Evolutionary conservation across 1,284 basidiomycete genomes (phyloP).

Genomic region (Sphaerobolus stellatus): DNA sequence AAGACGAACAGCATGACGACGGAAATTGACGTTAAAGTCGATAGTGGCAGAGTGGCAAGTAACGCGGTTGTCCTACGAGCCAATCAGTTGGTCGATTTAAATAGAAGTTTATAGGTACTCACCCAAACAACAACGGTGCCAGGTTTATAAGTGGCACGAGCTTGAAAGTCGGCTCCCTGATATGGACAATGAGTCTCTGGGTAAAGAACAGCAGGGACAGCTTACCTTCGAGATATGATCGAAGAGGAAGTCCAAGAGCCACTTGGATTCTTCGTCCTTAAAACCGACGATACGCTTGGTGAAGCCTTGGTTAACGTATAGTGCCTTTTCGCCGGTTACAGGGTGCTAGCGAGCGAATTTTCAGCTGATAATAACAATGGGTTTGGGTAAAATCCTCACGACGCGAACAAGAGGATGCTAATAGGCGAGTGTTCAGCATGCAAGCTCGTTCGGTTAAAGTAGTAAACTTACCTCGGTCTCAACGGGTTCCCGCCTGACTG

Average conservation of each 20-base stretch:
- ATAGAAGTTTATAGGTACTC: too few relatives aligned
- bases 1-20: slow-evolving; percentile 51
- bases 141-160: slow-evolving; percentile 43
- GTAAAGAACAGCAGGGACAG: neutral
- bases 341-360: slow-evolving; percentile 53
- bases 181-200: neutral
- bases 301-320: slow-evolving; percentile 66
- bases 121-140: slow-evolving; percentile 51
- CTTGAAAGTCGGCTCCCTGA: slow-evolving; percentile 45
- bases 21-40: slow-evolving; percentile 42
- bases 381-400: neutral
- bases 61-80: slow-evolving; percentile 51
- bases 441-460: too few relatives aligned
- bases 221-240: slow-evolving; percentile 48
- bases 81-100: too few relatives aligned
- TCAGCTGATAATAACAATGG: neutral
- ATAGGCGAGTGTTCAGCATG: too few relatives aligned
- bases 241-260: slow-evolving; percentile 59
- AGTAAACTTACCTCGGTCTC: too few relatives aligned
- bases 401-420: slow-evolving; percentile 53
- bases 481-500: slow-evolving; percentile 64
- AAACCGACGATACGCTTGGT: slow-evolving; percentile 64
- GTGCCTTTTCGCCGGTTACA: slow-evolving; percentile 64
- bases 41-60: slow-evolving; percentile 49
- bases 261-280: slow-evolving; percentile 66